These are phyloP conservation scores for Claviceps capensis DNA, from an alignment of 2,329 filamentous ascomycete species.

Conservation along the genomic window DNA sequence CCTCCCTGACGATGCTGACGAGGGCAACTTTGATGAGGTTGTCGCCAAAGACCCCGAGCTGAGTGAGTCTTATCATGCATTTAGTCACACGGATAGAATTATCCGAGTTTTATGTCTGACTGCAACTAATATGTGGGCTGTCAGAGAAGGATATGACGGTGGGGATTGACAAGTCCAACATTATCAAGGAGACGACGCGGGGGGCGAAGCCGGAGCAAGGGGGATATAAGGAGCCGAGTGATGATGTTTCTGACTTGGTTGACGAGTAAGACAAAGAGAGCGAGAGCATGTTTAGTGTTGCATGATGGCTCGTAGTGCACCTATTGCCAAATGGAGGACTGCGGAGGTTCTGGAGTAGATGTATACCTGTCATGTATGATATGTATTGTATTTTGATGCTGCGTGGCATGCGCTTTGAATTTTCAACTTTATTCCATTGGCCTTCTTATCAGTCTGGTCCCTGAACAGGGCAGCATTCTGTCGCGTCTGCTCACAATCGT, in stretches of 20 bases:
- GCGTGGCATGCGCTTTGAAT: no score
- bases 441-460: no score
- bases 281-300: not conserved
- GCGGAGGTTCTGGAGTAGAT: no score
- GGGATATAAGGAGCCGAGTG: conserved; percentile 3
- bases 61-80: not conserved
- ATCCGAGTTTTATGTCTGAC: no score
- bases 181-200: conserved; percentile 3
- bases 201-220: conserved; percentile 1
- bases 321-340: no score
- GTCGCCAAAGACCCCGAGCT: conserved; percentile 3
- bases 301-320: not conserved
- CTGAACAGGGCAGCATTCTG: no score
- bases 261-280: not conserved
- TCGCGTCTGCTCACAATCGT: no score
- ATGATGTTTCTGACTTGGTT: conserved; percentile 1
- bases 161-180: conserved; percentile 4
- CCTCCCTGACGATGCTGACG: conserved; percentile 4
- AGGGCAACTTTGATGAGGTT: not conserved
- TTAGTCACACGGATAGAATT: no score
- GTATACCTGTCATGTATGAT: no score
- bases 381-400: no score
- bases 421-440: no score
- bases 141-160: conserved; percentile 1
- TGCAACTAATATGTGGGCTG: no score